phyloP scores from a whole-genome alignment of 345 rosid genomes.

The Anastatica hierochuntica region DNA sequence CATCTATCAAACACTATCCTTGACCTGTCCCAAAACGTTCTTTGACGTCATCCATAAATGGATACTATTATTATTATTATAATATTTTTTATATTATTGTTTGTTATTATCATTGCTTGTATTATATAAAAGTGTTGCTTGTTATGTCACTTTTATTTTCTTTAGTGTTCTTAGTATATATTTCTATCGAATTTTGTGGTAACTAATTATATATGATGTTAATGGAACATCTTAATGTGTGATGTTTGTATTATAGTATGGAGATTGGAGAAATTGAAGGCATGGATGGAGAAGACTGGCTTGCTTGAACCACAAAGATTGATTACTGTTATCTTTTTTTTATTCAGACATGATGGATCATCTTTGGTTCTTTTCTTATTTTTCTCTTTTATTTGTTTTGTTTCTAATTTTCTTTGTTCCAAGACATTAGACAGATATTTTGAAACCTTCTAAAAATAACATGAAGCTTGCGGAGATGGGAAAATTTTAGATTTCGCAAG shows the following conservation, averaged over 20 bases:
- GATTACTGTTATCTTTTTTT: conserved; percentile 37
- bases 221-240: conserved; percentile 5
- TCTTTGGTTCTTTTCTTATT: conserved; percentile 33
- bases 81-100: neutral
- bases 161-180: neutral
- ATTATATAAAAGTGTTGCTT: neutral
- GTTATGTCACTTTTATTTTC: neutral
- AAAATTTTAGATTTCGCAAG: conserved; percentile 23
- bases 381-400: conserved; percentile 14
- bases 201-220: no score
- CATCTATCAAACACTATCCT: conserved; percentile 22
- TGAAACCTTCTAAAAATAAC: conserved; percentile 31
- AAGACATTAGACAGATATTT: conserved; percentile 4
- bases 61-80: no score
- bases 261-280: conserved; percentile 92
- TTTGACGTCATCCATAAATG: conserved; percentile 17
- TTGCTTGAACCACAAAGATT: conserved; percentile 63
- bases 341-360: conserved; percentile 32
- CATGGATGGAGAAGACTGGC: conserved; percentile 79
- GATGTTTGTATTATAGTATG: conserved; percentile 44
- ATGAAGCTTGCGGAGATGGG: conserved; percentile 25
- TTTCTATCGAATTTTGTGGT: no score
- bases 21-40: conserved; percentile 22
- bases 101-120: neutral
- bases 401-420: neutral